phyloP scores from a whole-genome alignment of 164 flowering plant species.

The Taxillus chinensis region DNA sequence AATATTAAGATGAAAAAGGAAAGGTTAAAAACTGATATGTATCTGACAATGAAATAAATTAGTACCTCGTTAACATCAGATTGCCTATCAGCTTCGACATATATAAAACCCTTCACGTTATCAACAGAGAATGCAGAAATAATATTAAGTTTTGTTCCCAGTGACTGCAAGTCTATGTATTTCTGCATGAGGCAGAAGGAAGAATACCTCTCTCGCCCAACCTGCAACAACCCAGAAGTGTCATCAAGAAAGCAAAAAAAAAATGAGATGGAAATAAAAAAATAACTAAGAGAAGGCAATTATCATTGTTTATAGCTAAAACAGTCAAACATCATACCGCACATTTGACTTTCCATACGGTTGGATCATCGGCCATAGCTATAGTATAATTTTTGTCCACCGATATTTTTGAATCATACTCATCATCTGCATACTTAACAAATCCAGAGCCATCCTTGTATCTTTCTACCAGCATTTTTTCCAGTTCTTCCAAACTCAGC shows the following conservation, averaged over 20 bases:
- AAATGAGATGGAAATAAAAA: background rate
- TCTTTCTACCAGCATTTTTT: constrained; percentile 47
- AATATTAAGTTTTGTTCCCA: constrained; percentile 58
- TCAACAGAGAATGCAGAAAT: constrained; percentile 75
- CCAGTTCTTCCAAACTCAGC: constrained; percentile 58
- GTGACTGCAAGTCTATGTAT: constrained; percentile 45
- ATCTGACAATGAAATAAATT: background rate
- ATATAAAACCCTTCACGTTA: constrained; percentile 68
- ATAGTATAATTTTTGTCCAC: constrained; percentile 16
- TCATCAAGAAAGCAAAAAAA: background rate
- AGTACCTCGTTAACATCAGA: constrained; percentile 66
- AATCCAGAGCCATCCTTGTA: constrained; percentile 37
- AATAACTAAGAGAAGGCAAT: background rate
- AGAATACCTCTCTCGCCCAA: constrained; percentile 73
- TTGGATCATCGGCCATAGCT: constrained; percentile 41
- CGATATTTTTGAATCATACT: constrained; percentile 24
- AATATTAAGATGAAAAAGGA: background rate
- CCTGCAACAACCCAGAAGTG: constrained; percentile 30
- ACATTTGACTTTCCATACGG: constrained; percentile 78
- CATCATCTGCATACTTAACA: constrained; percentile 47
- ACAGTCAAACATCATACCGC: constrained; percentile 27
- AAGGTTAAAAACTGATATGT: background rate
- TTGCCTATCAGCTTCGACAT: constrained; percentile 75
- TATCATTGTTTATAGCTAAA: background rate
- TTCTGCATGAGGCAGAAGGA: constrained; percentile 92